Conservation (phyloP, 495 filamentous ascomycete genomes). For the Astrothelium subdiscretum region DNA sequence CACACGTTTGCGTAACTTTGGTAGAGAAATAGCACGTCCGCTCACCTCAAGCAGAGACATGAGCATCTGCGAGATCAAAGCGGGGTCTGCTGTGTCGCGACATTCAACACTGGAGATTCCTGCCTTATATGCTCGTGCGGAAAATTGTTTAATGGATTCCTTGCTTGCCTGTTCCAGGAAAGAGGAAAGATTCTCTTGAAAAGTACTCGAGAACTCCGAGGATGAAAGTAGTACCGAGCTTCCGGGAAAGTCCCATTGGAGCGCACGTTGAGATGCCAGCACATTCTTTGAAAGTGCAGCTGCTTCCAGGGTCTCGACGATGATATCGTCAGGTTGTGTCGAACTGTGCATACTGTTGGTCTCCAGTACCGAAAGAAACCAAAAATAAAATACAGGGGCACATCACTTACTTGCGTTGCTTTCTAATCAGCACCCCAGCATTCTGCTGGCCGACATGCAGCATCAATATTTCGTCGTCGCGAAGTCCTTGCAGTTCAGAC, state of each 20-base stretch:
- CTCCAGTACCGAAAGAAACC: not conserved
- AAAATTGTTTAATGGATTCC: conserved; percentile 43
- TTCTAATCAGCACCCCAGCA: conserved; percentile 41
- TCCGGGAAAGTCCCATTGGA: conserved; percentile 38
- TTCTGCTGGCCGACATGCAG: conserved; percentile 44
- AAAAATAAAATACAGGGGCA: not conserved
- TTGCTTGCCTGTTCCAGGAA: conserved; percentile 50
- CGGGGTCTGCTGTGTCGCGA: conserved; percentile 44
- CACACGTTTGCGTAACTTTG: conserved; percentile 41
- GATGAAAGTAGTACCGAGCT: conserved; percentile 30
- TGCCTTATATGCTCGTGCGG: conserved; percentile 39
- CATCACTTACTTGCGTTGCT: conserved; percentile 29
- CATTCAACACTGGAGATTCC: conserved; percentile 33
- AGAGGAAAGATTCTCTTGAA: conserved; percentile 36
- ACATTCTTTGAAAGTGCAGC: conserved; percentile 39
- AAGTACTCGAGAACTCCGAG: conserved; percentile 31
- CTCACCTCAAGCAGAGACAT: conserved; percentile 45
- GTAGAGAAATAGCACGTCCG: conserved; percentile 27
- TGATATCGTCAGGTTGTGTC: conserved; percentile 12
- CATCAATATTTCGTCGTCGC: conserved; percentile 28
- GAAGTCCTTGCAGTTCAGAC: conserved; percentile 25
- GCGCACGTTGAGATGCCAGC: conserved; percentile 29
- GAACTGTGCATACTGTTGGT: not conserved
- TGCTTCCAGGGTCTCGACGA: conserved; percentile 48
- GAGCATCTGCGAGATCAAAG: conserved; percentile 42